A percentile compares a stretch with the other conserved stretches of the same genome.
Conservation (phyloP, 2,329 filamentous ascomycete genomes). For the Mycosphaerella arachidis region DNA sequence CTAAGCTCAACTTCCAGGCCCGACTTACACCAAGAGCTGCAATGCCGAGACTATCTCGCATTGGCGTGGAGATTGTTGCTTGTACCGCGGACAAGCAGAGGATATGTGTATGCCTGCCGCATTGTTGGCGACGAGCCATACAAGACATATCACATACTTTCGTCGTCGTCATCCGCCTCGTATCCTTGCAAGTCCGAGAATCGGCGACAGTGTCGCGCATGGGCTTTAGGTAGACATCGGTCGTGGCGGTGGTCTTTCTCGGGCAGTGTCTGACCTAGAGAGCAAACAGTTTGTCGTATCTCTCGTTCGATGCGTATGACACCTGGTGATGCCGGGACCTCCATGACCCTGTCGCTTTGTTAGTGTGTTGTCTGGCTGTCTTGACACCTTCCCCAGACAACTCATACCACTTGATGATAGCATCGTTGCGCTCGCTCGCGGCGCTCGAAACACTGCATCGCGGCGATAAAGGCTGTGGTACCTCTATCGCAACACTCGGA, state of each 20-base stretch:
- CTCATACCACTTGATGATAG: slow-evolving; percentile 9
- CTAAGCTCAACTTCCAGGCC: background rate
- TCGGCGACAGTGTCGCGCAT: background rate
- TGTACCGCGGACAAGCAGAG: background rate
- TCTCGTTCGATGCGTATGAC: slow-evolving; percentile 6
- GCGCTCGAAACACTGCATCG: slow-evolving; percentile 12
- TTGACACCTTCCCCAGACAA: too few species aligned
- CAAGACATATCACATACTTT: background rate
- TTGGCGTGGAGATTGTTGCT: background rate
- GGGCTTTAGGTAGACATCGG: background rate
- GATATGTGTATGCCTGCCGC: background rate
- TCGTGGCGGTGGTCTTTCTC: background rate
- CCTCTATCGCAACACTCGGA: slow-evolving; percentile 5
- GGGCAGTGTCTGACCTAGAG: background rate
- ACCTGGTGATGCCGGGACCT: slow-evolving; percentile 1
- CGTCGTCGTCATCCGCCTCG: slow-evolving; percentile 9
- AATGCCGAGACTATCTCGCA: background rate
- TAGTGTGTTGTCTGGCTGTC: background rate
- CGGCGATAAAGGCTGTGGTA: slow-evolving; percentile 7
- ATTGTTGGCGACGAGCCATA: background rate
- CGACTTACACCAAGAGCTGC: background rate
- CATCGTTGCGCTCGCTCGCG: slow-evolving; percentile 7
- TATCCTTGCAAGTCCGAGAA: slow-evolving; percentile 5
- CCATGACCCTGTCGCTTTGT: slow-evolving; percentile 1
- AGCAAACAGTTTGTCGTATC: slow-evolving; percentile 1